A percentile compares a stretch with the other conserved stretches of the same genome.
phyloP scores from a whole-genome alignment of 1,139 yeast genomes.

The Geotrichum klebahnii region DNA sequence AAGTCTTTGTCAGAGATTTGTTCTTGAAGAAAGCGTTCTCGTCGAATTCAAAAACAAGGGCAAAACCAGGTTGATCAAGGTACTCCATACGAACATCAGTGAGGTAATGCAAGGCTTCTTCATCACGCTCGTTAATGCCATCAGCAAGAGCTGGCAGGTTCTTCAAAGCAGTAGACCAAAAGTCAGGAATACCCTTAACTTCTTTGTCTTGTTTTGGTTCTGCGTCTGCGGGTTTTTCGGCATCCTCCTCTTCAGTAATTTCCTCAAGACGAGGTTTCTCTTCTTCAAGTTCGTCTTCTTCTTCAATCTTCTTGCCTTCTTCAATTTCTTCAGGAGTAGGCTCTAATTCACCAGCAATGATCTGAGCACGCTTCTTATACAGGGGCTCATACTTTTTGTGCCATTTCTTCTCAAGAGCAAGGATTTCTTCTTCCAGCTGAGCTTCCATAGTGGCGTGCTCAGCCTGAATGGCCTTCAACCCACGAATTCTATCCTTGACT shows the following conservation, averaged over 20 bases:
- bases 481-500: slow-evolving; percentile 74
- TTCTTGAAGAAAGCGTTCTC: slow-evolving; percentile 78
- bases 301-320: slow-evolving; percentile 64
- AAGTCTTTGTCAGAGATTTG: slow-evolving; percentile 69
- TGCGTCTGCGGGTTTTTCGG: slow-evolving; percentile 37
- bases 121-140: slow-evolving; percentile 84
- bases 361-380: slow-evolving; percentile 66
- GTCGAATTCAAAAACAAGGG: slow-evolving; percentile 71
- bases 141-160: slow-evolving; percentile 79
- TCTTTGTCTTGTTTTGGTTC: slow-evolving; percentile 46
- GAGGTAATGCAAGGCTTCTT: slow-evolving; percentile 70
- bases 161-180: slow-evolving; percentile 95
- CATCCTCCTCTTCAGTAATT: slow-evolving; percentile 34
- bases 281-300: slow-evolving; percentile 41
- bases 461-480: slow-evolving; percentile 79
- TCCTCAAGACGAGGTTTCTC: slow-evolving; percentile 49
- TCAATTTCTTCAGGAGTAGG: slow-evolving; percentile 76
- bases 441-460: slow-evolving; percentile 81
- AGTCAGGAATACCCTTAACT: slow-evolving; percentile 77
- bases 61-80: slow-evolving; percentile 84
- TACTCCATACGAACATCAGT: slow-evolving; percentile 76
- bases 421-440: slow-evolving; percentile 83
- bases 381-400: slow-evolving; percentile 71
- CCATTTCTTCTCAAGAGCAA: slow-evolving; percentile 80
- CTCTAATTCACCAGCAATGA: slow-evolving; percentile 67